Base-by-base conservation (phyloP, 2,329 filamentous ascomycete genomes). In the Alternaria triticimaculans region DNA sequence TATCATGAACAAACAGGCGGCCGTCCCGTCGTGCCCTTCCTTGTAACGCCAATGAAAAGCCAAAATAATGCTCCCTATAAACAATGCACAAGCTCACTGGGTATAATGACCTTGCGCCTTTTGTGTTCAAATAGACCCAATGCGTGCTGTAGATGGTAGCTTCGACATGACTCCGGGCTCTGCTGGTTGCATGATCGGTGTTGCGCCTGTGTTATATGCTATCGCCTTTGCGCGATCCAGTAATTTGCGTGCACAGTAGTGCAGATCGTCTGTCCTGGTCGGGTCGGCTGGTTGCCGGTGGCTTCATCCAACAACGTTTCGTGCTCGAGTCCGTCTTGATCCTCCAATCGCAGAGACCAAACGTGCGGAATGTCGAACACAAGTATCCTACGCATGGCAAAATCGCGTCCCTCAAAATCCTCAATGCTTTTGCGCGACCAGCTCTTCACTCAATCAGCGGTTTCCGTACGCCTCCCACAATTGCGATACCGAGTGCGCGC, bases 401-500 rank as follows among this genome's bases (percentile, higher is more conserved):
- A 59, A 43, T 45, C 30, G 9, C 20, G 20, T 59, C 49, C 41
- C 48, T 54, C 21, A 15, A 25, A 45, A 57, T 44, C 30, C 44
- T 45, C 41, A 51, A 58, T 48, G 18, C 50, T 45, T 50, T 21
- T 18, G 25, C 12, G 28, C 4, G 44, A 43, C 6, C 23, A 25
- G 25, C 43, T 54, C 41, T 65, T 89, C 84, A 91, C 76, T 91
- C 88, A 66, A 91, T 91, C 60, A 91, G 76, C 18, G 87, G 87
- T 72, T 89, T 90, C 72, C 88, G 85, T 53, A 85, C 82, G 20
- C 87, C 86, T 7, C 87, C 88, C 8, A 91, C 87, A 67, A 90
- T 86, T 3, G 87, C 85, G 64, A 90, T 86, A 5, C 89, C 89
- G 18, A 91, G 76, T 57, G 85, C 83, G 53, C 85, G 82, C 56